Base-by-base conservation (phyloP, 371 early-diverging fungal species). In the Capillidium rhysosporum region DNA sequence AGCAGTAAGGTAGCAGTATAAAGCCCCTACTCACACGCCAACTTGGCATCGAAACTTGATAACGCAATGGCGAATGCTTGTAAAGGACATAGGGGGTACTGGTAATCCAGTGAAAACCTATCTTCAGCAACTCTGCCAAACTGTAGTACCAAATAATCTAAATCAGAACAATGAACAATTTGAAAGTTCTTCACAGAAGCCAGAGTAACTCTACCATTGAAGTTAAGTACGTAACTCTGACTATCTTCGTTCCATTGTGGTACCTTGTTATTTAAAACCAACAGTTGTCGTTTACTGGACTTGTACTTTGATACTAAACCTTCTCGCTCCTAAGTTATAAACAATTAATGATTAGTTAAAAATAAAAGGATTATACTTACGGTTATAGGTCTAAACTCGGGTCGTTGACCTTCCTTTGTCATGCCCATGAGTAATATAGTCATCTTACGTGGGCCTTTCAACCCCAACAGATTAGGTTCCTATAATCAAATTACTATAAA, bases 151-250 rank as follows among this genome's bases (percentile, higher is more conserved):
- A 92, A 86, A 60, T 95, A 95, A 60, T 89, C 89, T 71, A 89
- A 66, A 63, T 91, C 89, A 55, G 85, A 73, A 28, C 86, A 85
- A 58, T 85, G 86, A 14, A 96, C 86, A 47, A 98, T 80, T 65
- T 97, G 98, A 66, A 98, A 95, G 66, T 97, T 98, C 62, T 96
- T 94, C 31, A 95, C 94, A 3, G 91, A 90, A 7, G 98, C 89
- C 61, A 84, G 65, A 18, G 89, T 84, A 0, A 97, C 94, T 14
- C 97, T 70, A 7, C 91, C 91, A 54, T 83, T 89, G 64, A 97
- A 97, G 61, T 97, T 95, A 18, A 98, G 66, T 0, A 90, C 89
- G 70, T 88, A 96, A 4, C 92, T 85, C 60, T 86, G 82, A 5
- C 87, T 91, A 53, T 93, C 94, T 63, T 82, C 84, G 61, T 85